Evolutionary conservation across 768 basidiomycete genomes (phyloP).

Genomic region (Lyophyllum shimeji): DNA sequence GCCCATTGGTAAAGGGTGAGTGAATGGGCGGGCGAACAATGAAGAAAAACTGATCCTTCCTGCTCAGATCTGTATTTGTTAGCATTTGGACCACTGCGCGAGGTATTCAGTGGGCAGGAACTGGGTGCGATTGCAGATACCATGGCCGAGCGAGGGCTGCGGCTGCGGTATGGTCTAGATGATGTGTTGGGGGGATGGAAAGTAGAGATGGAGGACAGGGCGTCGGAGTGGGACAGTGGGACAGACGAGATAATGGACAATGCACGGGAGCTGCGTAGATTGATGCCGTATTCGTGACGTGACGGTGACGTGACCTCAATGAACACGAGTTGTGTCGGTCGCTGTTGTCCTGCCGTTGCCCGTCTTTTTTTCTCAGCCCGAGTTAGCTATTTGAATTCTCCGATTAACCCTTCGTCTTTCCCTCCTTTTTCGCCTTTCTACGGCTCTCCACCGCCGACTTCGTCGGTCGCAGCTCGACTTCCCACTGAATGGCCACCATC

Average conservation of each 20-base stretch:
- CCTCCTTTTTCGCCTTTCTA: conserved; percentile 9
- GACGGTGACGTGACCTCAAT: conserved; percentile 25
- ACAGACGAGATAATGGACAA: conserved; percentile 60
- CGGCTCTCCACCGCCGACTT: conserved; percentile 12
- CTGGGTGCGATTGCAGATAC: conserved; percentile 62
- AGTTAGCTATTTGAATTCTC: background rate
- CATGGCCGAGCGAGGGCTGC: conserved; percentile 76
- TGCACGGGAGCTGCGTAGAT: conserved; percentile 55
- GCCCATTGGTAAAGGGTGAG: conserved; percentile 73
- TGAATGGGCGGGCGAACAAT: background rate
- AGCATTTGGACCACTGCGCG: conserved; percentile 71
- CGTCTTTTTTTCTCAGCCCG: conserved; percentile 21
- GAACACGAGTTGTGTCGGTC: conserved; percentile 29
- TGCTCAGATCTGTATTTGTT: conserved; percentile 69
- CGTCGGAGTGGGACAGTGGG: conserved; percentile 28
- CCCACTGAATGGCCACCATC: conserved; percentile 50
- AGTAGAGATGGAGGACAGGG: conserved; percentile 32
- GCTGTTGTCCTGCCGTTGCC: conserved; percentile 10
- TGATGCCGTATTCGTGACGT: conserved; percentile 59
- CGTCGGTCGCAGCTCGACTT: too few species aligned
- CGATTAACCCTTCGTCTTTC: conserved; percentile 1
- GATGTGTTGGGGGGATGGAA: conserved; percentile 48
- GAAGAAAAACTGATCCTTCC: background rate
- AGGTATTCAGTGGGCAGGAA: conserved; percentile 59
- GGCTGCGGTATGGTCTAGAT: conserved; percentile 62